phyloP scores from a whole-genome alignment of 495 filamentous ascomycete species.

The Podospora didyma region DNA sequence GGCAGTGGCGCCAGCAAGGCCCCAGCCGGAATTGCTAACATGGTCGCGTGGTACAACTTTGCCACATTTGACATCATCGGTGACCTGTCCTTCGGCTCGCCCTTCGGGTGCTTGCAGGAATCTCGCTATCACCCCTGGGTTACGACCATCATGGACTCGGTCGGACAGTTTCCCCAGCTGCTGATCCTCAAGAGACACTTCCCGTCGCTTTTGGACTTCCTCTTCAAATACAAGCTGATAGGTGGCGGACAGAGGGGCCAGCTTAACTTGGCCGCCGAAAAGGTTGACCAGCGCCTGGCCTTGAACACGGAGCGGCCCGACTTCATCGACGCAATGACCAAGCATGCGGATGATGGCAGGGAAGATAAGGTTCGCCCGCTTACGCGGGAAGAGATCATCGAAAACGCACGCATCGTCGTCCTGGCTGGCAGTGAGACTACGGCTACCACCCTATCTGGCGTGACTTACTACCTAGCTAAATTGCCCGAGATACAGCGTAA shows the following conservation, averaged over 20 bases:
- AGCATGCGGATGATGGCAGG: background rate
- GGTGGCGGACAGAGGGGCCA: constrained; percentile 9
- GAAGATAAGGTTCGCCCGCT: background rate
- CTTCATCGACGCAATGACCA: constrained; percentile 38
- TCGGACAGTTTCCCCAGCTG: constrained; percentile 1
- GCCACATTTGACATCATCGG: constrained; percentile 59
- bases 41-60: constrained; percentile 51
- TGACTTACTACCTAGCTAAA: constrained; percentile 45
- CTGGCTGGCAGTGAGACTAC: constrained; percentile 52
- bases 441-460: constrained; percentile 45
- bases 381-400: constrained; percentile 14
- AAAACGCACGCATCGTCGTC: constrained; percentile 25
- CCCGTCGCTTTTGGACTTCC: background rate
- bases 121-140: constrained; percentile 36
- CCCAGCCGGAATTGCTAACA: constrained; percentile 13
- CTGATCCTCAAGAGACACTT: background rate
- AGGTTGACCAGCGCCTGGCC: constrained; percentile 26
- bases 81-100: constrained; percentile 53
- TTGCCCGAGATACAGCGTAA: constrained; percentile 35
- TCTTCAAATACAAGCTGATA: background rate
- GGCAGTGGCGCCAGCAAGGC: background rate
- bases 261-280: constrained; percentile 14
- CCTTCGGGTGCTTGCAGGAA: constrained; percentile 48
- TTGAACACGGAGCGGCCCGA: constrained; percentile 27
- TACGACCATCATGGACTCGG: constrained; percentile 20